Evolutionary conservation across 495 filamentous ascomycete species (phyloP), one percentile per base, ranked within the genome.

Genomic region (Aspergillus homomorphus): DNA sequence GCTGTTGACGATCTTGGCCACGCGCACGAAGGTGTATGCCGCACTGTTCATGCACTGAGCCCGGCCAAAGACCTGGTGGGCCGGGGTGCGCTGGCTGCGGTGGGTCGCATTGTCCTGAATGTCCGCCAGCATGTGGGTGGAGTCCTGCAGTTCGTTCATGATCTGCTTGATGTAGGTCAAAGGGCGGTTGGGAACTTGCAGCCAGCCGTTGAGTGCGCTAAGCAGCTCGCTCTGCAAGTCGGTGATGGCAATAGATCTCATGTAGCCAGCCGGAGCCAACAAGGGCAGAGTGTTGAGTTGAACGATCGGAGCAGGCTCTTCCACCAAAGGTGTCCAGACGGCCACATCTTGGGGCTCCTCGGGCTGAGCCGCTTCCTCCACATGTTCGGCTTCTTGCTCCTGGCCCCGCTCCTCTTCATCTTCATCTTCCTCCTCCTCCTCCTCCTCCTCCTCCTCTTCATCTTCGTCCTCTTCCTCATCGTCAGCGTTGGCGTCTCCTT

Each of bases 31-130:
- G 51, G 72, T 59, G 57, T 77, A 82, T 28, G 74, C 80, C 10
- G 80, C 77, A 33, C 65, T 68, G 65, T 82, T 82, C 57, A 82
- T 76, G 19, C 77, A 78, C 63, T 82, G 80, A 10, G 57, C 59
- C 14, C 45, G 23, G 7, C 72, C 72, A 57, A 62, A 75, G 42
- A 75, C 61, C 14, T 45, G 44, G 60, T 74, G 72, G 9, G 71
- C 64, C 7, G 69, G 50, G 22, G 69, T 62, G 44, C 54, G 62
- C 12, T 67, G 66, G 12, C 68, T 60, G 10, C 69, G 64, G 4
- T 73, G 57, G 4, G 45, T 28, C 12, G 73, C 73, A n/a, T 58
- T 62, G 58, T 74, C 72, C 63, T 76, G 60, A 33, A 74, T 57
- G 53, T 76, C 70, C 38, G 69, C 67, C 6, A 76, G 63, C 41